Base-by-base conservation (phyloP, 2,329 filamentous ascomycete species). In the Fusarium cicatricum region DNA sequence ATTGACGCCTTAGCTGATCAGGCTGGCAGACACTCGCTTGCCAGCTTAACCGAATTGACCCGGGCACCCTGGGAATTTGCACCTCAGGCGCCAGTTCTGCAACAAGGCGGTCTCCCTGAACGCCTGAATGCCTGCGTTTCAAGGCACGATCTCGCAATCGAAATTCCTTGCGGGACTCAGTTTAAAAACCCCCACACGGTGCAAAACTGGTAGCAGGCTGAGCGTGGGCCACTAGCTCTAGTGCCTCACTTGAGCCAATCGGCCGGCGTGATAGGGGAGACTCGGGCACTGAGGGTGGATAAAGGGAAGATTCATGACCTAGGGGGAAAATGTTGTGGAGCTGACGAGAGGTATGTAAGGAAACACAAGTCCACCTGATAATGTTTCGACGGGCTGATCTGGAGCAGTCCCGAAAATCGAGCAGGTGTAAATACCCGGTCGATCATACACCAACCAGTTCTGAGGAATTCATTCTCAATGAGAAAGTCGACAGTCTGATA, bases 181-280 rank as follows among this genome's bases (percentile, higher is more conserved):
- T 23, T 38, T 19, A 45, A 15, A 43, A 15, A 21, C 53, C 60
- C 46, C 70, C 73, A 72, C 71, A 73, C 67, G 64, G 72, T 74
- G 72, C 64, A 55, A 74, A 72, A 68, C 36, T 73, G 52, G 58
- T 39, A 57, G 34, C 53, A 38, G 56, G 56, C 51, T 10, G 59
- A 67, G 53, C 63, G 54, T 53, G 56, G 58, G 59, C 60, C 55
- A 37, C 61, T 62, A 37, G 55, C 46, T 55, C 55, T 58, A 46
- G 52, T 48, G 51, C 48, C 51, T 61, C 41, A 28, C 49, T 38
- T 28, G 67, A 49, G 43, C 68, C 66, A 70, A 68, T 67, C 11
- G 47, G 26, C 46, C 28, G 46, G 32, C 48, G 52, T 46, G 17
- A 39, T 41, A 56, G 52, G 60, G 48, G 28, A 52, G 51, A 36